Conservation (phyloP, 2,329 filamentous ascomycete genomes). For the Pestalotiopsis sp. region DNA sequence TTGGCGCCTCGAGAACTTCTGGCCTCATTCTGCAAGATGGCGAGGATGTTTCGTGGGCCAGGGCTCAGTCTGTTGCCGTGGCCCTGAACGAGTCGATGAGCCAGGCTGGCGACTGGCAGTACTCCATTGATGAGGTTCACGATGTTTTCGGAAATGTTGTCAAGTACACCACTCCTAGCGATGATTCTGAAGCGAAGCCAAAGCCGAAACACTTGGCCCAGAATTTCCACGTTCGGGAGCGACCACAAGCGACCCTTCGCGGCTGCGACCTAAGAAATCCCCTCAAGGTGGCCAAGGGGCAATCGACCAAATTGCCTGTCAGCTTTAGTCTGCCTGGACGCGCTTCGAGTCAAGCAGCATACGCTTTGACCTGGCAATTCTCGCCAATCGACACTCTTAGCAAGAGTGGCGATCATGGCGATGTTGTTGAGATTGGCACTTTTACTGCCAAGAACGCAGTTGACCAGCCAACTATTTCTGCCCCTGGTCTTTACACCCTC, state of each 20-base stretch:
- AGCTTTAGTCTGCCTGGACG: constrained; percentile 64
- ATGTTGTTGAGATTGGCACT: constrained; percentile 56
- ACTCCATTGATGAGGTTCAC: constrained; percentile 86
- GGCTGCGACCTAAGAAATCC: constrained; percentile 80
- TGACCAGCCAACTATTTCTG: constrained; percentile 67
- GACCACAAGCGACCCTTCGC: constrained; percentile 70
- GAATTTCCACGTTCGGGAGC: constrained; percentile 81
- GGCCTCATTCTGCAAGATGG: constrained; percentile 57
- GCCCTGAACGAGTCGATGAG: constrained; percentile 88
- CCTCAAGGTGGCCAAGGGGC: constrained; percentile 79
- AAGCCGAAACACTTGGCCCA: constrained; percentile 68
- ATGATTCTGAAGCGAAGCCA: constrained; percentile 66
- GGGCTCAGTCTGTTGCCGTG: constrained; percentile 71
- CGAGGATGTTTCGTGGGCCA: constrained; percentile 79
- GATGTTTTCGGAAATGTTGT: constrained; percentile 88
- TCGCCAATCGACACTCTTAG: constrained; percentile 71
- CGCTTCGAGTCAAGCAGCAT: constrained; percentile 60
- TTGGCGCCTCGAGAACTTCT: constrained; percentile 58
- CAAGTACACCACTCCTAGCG: constrained; percentile 65
- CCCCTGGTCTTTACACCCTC: constrained; percentile 84
- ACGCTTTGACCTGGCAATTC: constrained; percentile 80
- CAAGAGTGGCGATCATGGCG: constrained; percentile 68
- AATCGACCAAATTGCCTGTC: constrained; percentile 67
- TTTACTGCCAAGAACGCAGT: constrained; percentile 61
- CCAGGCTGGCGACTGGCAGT: constrained; percentile 78